Base-by-base conservation (phyloP, 2,329 filamentous ascomycete species). In the Beauveria asiatica region DNA sequence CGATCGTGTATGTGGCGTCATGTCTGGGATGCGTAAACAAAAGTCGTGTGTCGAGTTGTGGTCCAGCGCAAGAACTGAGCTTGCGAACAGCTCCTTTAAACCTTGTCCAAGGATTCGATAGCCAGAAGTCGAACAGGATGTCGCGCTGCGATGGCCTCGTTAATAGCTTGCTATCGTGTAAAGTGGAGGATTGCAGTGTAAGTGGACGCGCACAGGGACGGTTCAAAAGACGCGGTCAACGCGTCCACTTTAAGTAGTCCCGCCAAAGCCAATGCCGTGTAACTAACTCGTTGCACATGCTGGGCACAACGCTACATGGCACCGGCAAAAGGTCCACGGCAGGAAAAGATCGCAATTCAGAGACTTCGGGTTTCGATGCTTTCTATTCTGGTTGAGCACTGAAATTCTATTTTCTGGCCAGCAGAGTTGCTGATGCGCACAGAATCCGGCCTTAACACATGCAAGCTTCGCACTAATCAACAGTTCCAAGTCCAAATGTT, bases 1-100 rank as follows among this genome's bases (percentile, higher is more conserved):
- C n/a, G 74, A 74, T 53, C 73, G 73, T 49, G 73, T 75, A 59
- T 70, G 66, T 6, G 74, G 72, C 13, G 72, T 64, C 74, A 76
- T 76, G 37, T 21, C 45, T 23, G 27, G 33, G 37, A 25, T 41
- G 39, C 8, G 27, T 13, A n/a, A 13, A 21, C 52, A 33, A 13
- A 17, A 23, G 42, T 25, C n/a, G 13, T 9, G 5, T n/a, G 13
- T 48, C 42, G 19, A 21, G 13, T 6, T 10, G 30, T 25, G 17
- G 17, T 3, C 21, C 10, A 53, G 19, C 39, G 17, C 7, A 19
- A 19, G 10, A 1, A 5, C 2, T 41, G 1, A 8, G 21, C 5
- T 33, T 10, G 1, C 6, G 1, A 3, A 21, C 8, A 13, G 10
- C 7, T 19, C 17, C n/a, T 37, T 25, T 5, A 21, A 23, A 16